phyloP scores from a whole-genome alignment of 139 green algal genomes.

The Marvania coccoides region DNA sequence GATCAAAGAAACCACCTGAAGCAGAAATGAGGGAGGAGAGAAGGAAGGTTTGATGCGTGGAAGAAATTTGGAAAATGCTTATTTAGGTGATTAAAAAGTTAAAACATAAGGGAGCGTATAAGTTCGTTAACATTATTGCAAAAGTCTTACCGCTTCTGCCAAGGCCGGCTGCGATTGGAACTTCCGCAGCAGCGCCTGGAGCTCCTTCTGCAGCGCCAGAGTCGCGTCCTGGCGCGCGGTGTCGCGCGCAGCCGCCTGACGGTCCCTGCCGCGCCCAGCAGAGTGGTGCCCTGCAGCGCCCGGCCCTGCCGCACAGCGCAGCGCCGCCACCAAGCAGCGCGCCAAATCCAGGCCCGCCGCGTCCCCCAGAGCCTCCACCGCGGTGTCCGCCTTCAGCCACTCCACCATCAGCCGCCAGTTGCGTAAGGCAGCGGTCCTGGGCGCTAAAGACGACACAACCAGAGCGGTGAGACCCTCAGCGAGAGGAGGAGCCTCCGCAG shows the following conservation, averaged over 20 bases:
- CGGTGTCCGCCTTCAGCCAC: constrained; percentile 31
- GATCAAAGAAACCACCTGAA: constrained; percentile 40
- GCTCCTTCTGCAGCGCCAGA: constrained; percentile 29
- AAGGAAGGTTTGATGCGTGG: too few relatives aligned
- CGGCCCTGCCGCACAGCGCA: constrained; percentile 13
- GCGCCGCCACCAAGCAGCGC: constrained; percentile 18
- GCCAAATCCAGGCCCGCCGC: constrained; percentile 30
- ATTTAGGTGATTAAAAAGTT: neutral
- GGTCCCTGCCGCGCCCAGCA: neutral
- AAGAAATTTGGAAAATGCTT: neutral
- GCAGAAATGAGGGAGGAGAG: neutral
- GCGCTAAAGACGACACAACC: constrained; percentile 24
- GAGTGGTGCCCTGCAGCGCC: neutral
- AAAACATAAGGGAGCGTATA: neutral
- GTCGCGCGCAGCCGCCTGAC: neutral
- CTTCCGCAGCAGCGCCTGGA: constrained; percentile 41
- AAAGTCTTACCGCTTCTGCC: constrained; percentile 6
- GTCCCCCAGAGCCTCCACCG: constrained; percentile 17
- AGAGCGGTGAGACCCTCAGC: constrained; percentile 16
- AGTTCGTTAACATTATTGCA: neutral
- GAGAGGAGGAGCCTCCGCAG: constrained; percentile 4
- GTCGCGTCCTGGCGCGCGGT: constrained; percentile 40
- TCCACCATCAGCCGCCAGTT: constrained; percentile 35
- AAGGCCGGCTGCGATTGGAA: constrained; percentile 35
- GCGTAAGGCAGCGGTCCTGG: constrained; percentile 28